phyloP scores from a whole-genome alignment of 2,329 filamentous ascomycete genomes.

The Camillea tinctor region DNA sequence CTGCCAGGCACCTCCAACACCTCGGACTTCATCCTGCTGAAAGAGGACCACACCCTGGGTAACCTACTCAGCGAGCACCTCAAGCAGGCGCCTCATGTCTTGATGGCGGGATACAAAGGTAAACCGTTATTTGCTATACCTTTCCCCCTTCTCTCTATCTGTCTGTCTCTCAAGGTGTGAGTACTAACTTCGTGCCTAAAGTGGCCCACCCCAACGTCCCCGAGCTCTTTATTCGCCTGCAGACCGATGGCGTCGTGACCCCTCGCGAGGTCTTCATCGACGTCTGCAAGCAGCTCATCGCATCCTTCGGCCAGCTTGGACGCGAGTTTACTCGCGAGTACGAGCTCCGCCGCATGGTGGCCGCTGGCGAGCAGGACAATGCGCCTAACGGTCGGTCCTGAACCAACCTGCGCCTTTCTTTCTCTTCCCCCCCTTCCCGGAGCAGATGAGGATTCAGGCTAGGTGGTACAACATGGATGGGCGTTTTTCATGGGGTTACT shows the following conservation, averaged over 20 bases:
- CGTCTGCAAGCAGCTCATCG: slow-evolving; percentile 78
- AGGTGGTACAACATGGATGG: slow-evolving; percentile 11
- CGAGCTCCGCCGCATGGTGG: slow-evolving; percentile 82
- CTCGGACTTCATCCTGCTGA: slow-evolving; percentile 92
- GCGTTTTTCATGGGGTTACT: slow-evolving; percentile 1
- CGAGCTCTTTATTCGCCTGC: slow-evolving; percentile 71
- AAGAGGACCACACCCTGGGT: slow-evolving; percentile 94
- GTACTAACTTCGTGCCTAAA: slow-evolving; percentile 20
- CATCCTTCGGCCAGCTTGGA: slow-evolving; percentile 74
- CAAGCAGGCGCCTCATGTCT: slow-evolving; percentile 77
- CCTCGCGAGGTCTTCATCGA: slow-evolving; percentile 86
- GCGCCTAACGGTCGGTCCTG: slow-evolving; percentile 25
- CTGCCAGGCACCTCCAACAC: slow-evolving; percentile 88
- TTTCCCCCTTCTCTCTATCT: slow-evolving; percentile 28
- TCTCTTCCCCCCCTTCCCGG: slow-evolving; percentile 8
- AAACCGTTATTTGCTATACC: too few species aligned
- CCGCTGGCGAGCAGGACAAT: slow-evolving; percentile 57
- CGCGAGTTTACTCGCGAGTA: slow-evolving; percentile 92
- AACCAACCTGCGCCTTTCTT: slow-evolving; percentile 9
- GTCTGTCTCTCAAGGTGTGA: slow-evolving; percentile 35
- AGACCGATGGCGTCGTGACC: slow-evolving; percentile 84
- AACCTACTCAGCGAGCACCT: slow-evolving; percentile 87
- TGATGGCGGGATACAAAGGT: slow-evolving; percentile 92
- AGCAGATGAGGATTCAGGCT: slow-evolving; percentile 9
- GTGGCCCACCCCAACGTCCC: slow-evolving; percentile 62